Conservation (phyloP, 441 rosid genomes). For the Cnidoscolus chayamansa region DNA sequence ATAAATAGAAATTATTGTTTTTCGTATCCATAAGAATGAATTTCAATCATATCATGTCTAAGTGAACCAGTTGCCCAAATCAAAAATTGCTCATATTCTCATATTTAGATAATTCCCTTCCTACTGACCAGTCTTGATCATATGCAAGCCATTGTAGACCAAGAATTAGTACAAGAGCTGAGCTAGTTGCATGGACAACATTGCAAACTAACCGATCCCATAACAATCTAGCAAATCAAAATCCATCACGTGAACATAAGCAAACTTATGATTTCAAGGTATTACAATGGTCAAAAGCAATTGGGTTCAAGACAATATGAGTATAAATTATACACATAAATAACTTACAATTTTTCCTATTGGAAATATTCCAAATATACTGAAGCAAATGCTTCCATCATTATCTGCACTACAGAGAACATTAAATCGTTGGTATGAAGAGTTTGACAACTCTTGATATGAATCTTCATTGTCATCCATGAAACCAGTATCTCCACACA, state of each 20-base stretch:
- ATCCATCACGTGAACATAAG: background rate
- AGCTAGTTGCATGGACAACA: background rate
- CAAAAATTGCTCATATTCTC: background rate
- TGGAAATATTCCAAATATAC: conserved; percentile 84
- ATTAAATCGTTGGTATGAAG: conserved; percentile 66
- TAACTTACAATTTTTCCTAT: conserved; percentile 78
- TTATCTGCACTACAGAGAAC: conserved; percentile 81
- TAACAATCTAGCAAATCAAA: background rate
- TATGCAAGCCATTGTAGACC: background rate
- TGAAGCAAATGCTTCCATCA: conserved; percentile 74
- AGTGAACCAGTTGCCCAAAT: conserved; percentile 4
- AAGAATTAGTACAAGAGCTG: background rate
- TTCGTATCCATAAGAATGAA: background rate
- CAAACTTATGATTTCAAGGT: background rate
- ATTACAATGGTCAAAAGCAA: background rate
- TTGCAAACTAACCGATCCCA: background rate
- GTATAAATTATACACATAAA: conserved; percentile 14
- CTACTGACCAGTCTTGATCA: background rate
- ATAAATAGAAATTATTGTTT: background rate
- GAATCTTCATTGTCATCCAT: conserved; percentile 77
- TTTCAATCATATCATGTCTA: background rate
- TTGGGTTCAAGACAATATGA: background rate
- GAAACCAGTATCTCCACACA: conserved; percentile 69
- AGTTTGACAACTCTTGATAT: conserved; percentile 66
- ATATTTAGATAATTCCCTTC: background rate